phyloP scores from a whole-genome alignment of 352 stramenopile genomes.

The Globisporangium nodosum region DNA sequence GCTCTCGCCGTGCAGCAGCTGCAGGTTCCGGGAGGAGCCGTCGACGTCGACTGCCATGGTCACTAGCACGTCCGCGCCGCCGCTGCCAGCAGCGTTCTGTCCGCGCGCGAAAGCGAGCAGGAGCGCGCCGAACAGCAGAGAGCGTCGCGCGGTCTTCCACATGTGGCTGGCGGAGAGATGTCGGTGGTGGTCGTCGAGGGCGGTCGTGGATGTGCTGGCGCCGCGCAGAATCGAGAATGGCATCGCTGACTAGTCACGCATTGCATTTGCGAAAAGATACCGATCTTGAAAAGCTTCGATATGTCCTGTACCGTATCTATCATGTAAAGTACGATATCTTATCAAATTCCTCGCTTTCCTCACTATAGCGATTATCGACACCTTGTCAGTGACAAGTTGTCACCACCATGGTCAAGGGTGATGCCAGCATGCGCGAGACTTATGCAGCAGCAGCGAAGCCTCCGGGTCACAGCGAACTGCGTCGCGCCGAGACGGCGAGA shows the following conservation, averaged over 20 bases:
- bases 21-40: constrained; percentile 46
- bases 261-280: constrained; percentile 5
- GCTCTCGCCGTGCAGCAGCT: constrained; percentile 65
- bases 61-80: constrained; percentile 46
- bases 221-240: background rate
- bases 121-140: constrained; percentile 21
- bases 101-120: constrained; percentile 12
- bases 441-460: no score
- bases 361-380: no score
- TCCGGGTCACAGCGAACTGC: no score
- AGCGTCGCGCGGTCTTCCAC: constrained; percentile 13
- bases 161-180: background rate
- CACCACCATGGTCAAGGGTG: no score
- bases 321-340: no score
- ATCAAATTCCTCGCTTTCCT: no score
- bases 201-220: background rate
- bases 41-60: constrained; percentile 65
- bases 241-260: background rate
- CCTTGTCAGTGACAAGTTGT: no score
- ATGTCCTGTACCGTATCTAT: background rate
- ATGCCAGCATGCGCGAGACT: no score
- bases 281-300: constrained; percentile 14
- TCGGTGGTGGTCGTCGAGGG: background rate
- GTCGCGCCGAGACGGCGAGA: background rate
- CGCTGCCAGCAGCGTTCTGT: constrained; percentile 21